Evolutionary conservation across 1,139 yeast species (phyloP).

Genomic region (Suhomyces taliae): DNA sequence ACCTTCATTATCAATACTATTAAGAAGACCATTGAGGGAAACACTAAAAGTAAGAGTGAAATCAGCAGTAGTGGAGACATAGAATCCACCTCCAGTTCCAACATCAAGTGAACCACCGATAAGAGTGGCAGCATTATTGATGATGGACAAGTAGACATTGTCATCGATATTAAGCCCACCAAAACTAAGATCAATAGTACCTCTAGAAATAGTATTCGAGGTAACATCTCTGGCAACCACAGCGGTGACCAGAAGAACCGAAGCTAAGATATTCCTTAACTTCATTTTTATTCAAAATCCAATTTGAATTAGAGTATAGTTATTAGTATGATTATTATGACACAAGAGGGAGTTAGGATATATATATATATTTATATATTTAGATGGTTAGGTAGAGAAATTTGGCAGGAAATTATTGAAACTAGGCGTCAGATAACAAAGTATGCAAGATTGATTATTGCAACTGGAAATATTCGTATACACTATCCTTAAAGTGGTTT

Average conservation of each 20-base stretch:
- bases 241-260: not conserved
- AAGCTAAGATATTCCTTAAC: not conserved
- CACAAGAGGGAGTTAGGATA: not conserved
- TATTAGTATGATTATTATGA: not conserved
- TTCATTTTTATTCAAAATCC: not conserved
- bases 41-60: slow-evolving; percentile 11
- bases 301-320: not conserved
- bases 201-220: slow-evolving; percentile 11
- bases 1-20: slow-evolving; percentile 15
- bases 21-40: slow-evolving; percentile 8
- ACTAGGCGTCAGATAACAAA: no score
- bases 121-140: slow-evolving; percentile 27
- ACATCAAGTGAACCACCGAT: slow-evolving; percentile 24
- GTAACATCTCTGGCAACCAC: slow-evolving; percentile 1
- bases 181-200: slow-evolving; percentile 20
- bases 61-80: slow-evolving; percentile 12
- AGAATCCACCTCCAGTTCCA: slow-evolving; percentile 28
- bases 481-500: no score
- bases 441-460: no score
- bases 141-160: slow-evolving; percentile 35
- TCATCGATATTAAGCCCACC: slow-evolving; percentile 29
- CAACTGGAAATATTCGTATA: no score
- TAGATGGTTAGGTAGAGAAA: no score
- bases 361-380: no score
- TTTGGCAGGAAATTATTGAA: no score